phyloP scores from a whole-genome alignment of 805 yeast species.

The Ogataea trehaloabstinens region DNA sequence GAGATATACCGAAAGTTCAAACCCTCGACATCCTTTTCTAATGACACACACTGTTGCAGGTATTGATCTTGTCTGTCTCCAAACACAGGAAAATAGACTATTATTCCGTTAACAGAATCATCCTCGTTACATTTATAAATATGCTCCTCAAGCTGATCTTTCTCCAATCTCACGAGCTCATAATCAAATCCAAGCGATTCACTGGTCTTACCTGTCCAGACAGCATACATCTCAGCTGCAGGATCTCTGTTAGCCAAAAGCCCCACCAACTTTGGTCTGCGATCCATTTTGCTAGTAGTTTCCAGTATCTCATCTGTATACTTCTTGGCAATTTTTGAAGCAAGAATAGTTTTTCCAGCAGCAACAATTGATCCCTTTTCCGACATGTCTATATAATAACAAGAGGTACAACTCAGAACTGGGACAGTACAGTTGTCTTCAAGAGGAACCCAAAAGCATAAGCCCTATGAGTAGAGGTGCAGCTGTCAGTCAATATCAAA shows the following conservation, averaged over 20 bases:
- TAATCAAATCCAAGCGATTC: slow-evolving; percentile 82
- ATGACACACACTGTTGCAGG: slow-evolving; percentile 87
- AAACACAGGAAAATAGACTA: slow-evolving; percentile 97
- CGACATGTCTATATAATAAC: slow-evolving; percentile 12
- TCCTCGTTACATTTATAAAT: slow-evolving; percentile 82
- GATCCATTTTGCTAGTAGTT: slow-evolving; percentile 50
- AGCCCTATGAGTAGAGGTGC: too few species aligned
- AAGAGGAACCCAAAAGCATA: too few species aligned
- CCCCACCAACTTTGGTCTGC: slow-evolving; percentile 80
- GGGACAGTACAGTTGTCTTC: too few species aligned
- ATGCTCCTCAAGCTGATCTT: slow-evolving; percentile 81
- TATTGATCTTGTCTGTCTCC: slow-evolving; percentile 95
- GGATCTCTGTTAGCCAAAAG: slow-evolving; percentile 91
- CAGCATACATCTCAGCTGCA: slow-evolving; percentile 92
- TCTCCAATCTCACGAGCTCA: slow-evolving; percentile 67
- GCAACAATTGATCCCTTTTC: too few species aligned
- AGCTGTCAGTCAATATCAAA: too few species aligned
- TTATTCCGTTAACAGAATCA: slow-evolving; percentile 78
- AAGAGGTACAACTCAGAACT: too few species aligned
- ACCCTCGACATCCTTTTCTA: slow-evolving; percentile 95
- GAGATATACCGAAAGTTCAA: slow-evolving; percentile 86
- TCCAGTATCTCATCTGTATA: slow-evolving; percentile 68
- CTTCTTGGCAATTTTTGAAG: slow-evolving; percentile 82
- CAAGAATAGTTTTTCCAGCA: slow-evolving; percentile 80
- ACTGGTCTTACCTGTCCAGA: slow-evolving; percentile 92